phyloP scores from a whole-genome alignment of 352 stramenopile genomes.

The Thraustochytrium sp. region DNA sequence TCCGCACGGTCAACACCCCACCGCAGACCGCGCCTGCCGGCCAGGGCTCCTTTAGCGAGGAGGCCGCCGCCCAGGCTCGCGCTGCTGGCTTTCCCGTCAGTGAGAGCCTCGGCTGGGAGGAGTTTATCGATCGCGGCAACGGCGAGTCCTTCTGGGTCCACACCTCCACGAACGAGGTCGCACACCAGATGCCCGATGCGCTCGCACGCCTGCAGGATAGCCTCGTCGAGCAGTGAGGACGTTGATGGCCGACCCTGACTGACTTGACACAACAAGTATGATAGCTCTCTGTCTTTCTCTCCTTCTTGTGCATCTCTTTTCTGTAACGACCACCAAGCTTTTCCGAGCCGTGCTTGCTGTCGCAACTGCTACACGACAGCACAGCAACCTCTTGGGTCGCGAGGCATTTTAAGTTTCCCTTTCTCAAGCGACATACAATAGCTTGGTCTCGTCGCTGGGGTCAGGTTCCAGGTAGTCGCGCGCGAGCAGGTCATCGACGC shows the following conservation, averaged over 20 bases:
- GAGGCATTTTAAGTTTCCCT: too few species aligned
- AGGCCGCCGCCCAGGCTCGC: not conserved
- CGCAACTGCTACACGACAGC: too few species aligned
- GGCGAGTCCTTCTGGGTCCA: conserved; percentile 28
- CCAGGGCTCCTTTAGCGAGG: not conserved
- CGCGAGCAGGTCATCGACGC: conserved; percentile 79
- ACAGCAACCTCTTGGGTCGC: too few species aligned
- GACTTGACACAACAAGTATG: too few species aligned
- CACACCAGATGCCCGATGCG: not conserved
- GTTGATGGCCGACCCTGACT: too few species aligned
- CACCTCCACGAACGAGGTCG: not conserved
- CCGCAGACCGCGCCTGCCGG: not conserved
- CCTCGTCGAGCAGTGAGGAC: too few species aligned
- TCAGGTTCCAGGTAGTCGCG: conserved; percentile 80
- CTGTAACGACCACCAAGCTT: too few species aligned
- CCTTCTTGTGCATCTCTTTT: too few species aligned
- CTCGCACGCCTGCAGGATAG: not conserved
- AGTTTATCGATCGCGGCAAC: conserved; percentile 2
- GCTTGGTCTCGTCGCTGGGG: conserved; percentile 74
- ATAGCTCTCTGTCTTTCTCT: too few species aligned
- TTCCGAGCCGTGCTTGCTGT: too few species aligned
- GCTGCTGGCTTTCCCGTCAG: conserved; percentile 3
- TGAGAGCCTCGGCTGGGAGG: not conserved
- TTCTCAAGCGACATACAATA: conserved; percentile 72
- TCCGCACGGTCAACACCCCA: not conserved